phyloP scores from a whole-genome alignment of 2,329 filamentous ascomycete species.

The Aspergillus sp. region DNA sequence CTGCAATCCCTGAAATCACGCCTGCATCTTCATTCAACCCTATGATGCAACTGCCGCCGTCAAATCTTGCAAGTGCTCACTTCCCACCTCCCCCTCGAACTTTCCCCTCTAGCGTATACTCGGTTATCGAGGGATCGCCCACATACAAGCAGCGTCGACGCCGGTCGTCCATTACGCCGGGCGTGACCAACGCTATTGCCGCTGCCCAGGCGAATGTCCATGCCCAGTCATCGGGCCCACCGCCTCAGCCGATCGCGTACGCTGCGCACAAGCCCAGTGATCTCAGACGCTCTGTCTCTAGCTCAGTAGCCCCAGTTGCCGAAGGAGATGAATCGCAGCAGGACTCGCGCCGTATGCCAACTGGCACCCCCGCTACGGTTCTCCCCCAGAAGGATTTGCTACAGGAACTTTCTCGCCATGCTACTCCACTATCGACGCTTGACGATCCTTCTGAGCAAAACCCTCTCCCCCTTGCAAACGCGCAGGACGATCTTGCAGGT shows the following conservation, averaged over 20 bases:
- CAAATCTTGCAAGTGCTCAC: constrained; percentile 74
- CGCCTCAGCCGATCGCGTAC: constrained; percentile 43
- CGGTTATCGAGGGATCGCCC: constrained; percentile 93
- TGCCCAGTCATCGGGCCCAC: constrained; percentile 37
- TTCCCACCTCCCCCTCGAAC: constrained; percentile 67
- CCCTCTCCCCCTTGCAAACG: constrained; percentile 59
- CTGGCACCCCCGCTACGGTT: constrained; percentile 64
- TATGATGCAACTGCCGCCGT: constrained; percentile 85
- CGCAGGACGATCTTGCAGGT: constrained; percentile 63
- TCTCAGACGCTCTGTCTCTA: constrained; percentile 83
- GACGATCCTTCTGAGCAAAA: constrained; percentile 77
- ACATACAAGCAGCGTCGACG: constrained; percentile 97
- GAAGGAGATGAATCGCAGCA: constrained; percentile 75
- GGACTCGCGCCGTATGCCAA: constrained; percentile 71
- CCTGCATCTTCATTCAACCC: constrained; percentile 73
- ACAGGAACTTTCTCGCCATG: constrained; percentile 75
- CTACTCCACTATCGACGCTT: constrained; percentile 80
- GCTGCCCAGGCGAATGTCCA: constrained; percentile 49
- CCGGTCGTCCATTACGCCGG: constrained; percentile 84
- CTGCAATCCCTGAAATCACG: constrained; percentile 82
- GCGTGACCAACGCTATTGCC: constrained; percentile 66
- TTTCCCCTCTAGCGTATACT: constrained; percentile 77
- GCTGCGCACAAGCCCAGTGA: constrained; percentile 78
- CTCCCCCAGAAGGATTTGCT: constrained; percentile 74
- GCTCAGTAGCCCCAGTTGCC: constrained; percentile 73